Evolutionary conservation across 768 basidiomycete species (phyloP).

Genomic region (Ramaria rubella): DNA sequence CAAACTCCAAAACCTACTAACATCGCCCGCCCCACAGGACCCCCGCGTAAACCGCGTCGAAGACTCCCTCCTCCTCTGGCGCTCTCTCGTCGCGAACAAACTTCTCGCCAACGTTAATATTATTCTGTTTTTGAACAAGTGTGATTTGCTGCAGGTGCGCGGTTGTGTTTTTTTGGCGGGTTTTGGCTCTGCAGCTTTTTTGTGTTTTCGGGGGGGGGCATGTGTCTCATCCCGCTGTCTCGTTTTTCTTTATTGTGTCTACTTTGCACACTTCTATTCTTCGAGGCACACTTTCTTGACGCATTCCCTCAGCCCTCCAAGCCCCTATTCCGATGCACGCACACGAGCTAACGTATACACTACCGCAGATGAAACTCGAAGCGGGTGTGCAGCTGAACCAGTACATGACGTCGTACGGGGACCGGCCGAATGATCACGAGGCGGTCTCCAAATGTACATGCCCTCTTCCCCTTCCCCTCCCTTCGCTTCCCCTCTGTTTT

Average conservation of each 20-base stretch:
- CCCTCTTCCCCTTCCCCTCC: conserved; percentile 2
- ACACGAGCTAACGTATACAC: too few relatives aligned
- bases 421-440: conserved; percentile 74
- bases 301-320: background rate
- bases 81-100: conserved; percentile 62
- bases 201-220: too few relatives aligned
- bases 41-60: conserved; percentile 67
- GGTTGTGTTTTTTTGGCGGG: conserved; percentile 52
- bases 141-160: conserved; percentile 63
- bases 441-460: conserved; percentile 62
- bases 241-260: background rate
- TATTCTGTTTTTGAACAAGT: conserved; percentile 78
- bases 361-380: conserved; percentile 58
- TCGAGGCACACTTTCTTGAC: too few relatives aligned
- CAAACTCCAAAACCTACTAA: too few relatives aligned
- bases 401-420: conserved; percentile 64
- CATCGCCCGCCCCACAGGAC: conserved; percentile 41
- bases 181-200: too few relatives aligned
- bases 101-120: conserved; percentile 69
- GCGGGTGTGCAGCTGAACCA: conserved; percentile 66
- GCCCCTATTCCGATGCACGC: too few relatives aligned
- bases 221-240: background rate
- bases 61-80: conserved; percentile 75
- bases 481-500: too few relatives aligned
- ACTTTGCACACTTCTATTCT: background rate